Percentiles rank a stretch among this genome's conserved stretches.
These are phyloP conservation scores for Psilocybe cubensis DNA, from an alignment of 768 basidiomycete genomes.

Conservation along the genomic window DNA sequence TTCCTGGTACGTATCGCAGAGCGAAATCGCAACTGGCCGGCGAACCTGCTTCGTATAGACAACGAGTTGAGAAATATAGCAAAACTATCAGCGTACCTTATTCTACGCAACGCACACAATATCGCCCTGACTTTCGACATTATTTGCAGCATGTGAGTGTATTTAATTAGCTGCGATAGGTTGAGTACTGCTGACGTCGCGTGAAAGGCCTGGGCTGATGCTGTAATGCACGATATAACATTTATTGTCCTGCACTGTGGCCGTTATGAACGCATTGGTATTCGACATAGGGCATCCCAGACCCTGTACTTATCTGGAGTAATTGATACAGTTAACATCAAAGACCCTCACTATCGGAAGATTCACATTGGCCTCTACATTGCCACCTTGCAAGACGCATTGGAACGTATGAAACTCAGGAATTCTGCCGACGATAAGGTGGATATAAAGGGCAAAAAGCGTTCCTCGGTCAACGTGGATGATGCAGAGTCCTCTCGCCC, in stretches of 20 bases:
- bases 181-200: not conserved
- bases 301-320: constrained; percentile 9
- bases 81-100: not conserved
- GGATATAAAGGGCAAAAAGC: not conserved
- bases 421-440: not conserved
- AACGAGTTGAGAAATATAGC: not conserved
- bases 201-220: not conserved
- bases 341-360: constrained; percentile 13
- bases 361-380: constrained; percentile 15
- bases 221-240: not conserved
- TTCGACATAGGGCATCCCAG: constrained; percentile 10
- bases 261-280: constrained; percentile 10
- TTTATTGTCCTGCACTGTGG: constrained; percentile 11
- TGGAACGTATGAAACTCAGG: not conserved
- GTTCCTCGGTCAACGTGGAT: not conserved
- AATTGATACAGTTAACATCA: constrained; percentile 8
- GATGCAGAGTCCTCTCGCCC: too few species aligned
- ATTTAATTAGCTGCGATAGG: not conserved
- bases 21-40: too few species aligned
- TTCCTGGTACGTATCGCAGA: too few species aligned
- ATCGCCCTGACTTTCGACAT: not conserved
- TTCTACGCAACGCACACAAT: not conserved
- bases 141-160: not conserved
- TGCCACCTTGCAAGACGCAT: constrained; percentile 7
- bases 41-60: too few species aligned